Conservation (phyloP, 257 asterid genomes). For the Knoxia roxburghii region DNA sequence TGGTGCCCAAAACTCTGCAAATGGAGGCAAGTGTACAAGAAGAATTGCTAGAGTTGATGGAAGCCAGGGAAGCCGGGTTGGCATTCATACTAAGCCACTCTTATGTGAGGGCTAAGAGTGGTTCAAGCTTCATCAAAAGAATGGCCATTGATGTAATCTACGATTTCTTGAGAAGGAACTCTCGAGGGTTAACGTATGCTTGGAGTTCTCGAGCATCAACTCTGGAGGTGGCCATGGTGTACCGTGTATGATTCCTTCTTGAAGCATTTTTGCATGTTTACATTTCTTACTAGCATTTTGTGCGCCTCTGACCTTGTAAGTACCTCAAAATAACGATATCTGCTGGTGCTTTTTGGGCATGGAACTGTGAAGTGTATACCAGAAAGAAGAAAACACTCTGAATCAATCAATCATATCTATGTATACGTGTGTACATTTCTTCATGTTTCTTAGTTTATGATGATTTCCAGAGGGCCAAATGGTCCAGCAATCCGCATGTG, state of each 20-base stretch:
- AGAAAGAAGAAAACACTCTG: neutral
- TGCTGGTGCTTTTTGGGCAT: neutral
- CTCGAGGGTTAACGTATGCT: slow-evolving; percentile 69
- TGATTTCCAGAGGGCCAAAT: neutral
- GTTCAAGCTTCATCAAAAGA: slow-evolving; percentile 67
- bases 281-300: too few species aligned
- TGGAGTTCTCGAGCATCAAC: slow-evolving; percentile 81
- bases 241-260: slow-evolving; percentile 66
- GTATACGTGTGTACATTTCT: too few species aligned
- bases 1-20: slow-evolving; percentile 54
- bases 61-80: slow-evolving; percentile 90
- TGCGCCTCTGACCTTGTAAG: neutral
- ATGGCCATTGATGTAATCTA: slow-evolving; percentile 57
- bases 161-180: slow-evolving; percentile 81
- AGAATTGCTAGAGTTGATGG: slow-evolving; percentile 68
- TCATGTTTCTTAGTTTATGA: too few species aligned
- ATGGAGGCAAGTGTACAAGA: slow-evolving; percentile 33
- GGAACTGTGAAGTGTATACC: neutral
- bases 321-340: neutral
- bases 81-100: slow-evolving; percentile 79
- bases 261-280: too few species aligned
- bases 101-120: slow-evolving; percentile 73
- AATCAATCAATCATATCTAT: neutral
- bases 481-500: neutral
- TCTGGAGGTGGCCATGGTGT: slow-evolving; percentile 89